phyloP scores from a whole-genome alignment of 345 rosid genomes.

The Carallia brachiata region DNA sequence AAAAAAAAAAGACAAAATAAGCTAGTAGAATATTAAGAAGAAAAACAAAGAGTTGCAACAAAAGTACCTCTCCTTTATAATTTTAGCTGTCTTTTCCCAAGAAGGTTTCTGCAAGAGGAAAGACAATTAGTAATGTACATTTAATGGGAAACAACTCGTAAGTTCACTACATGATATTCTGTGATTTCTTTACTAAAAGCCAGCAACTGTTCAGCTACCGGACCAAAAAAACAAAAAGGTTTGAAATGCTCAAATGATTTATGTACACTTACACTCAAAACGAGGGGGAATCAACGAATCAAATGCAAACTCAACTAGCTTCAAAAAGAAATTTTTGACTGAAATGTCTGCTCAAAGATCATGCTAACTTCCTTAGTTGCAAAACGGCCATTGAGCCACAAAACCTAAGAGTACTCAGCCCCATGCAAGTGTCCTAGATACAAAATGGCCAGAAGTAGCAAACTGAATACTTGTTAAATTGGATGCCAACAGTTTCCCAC shows the following conservation, averaged over 20 bases:
- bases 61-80: slow-evolving; percentile 70
- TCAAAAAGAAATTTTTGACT: neutral
- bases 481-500: neutral
- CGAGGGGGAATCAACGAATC: too few species aligned
- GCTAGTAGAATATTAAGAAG: neutral
- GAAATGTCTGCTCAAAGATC: neutral
- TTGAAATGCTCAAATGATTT: neutral
- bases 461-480: neutral
- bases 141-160: neutral
- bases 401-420: neutral
- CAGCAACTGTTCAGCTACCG: neutral
- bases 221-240: neutral
- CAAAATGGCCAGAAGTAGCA: neutral
- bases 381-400: too few species aligned
- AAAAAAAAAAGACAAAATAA: neutral
- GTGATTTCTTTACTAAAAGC: neutral
- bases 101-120: slow-evolving; percentile 75
- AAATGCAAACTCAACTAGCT: neutral
- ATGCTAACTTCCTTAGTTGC: too few species aligned
- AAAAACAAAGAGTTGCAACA: neutral
- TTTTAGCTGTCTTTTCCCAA: slow-evolving; percentile 95
- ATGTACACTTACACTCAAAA: neutral
- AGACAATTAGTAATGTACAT: slow-evolving; percentile 10
- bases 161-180: neutral
- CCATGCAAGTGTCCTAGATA: neutral